Conservation (phyloP, 1,284 basidiomycete genomes). For the Laetiporus sulphureus region DNA sequence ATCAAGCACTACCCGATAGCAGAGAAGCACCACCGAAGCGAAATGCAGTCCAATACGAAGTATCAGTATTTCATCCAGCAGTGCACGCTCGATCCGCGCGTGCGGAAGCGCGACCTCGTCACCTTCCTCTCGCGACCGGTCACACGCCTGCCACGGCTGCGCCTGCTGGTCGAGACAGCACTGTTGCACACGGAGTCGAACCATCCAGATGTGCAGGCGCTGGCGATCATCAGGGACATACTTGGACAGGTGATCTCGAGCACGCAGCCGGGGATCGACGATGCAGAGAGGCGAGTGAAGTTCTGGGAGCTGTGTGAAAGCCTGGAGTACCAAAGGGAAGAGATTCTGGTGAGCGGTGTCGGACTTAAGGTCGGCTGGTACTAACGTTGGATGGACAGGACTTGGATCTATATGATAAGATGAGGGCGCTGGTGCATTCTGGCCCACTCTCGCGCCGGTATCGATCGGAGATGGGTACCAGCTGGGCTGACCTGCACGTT, state of each 20-base stretch:
- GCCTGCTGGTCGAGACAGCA: slow-evolving; percentile 65
- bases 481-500: slow-evolving; percentile 62
- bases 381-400: no score
- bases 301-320: slow-evolving; percentile 74
- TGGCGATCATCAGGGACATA: slow-evolving; percentile 59
- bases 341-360: slow-evolving; percentile 57
- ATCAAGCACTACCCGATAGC: slow-evolving; percentile 82
- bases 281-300: slow-evolving; percentile 78
- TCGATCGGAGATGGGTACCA: slow-evolving; percentile 51
- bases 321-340: slow-evolving; percentile 64
- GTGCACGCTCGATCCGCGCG: slow-evolving; percentile 56
- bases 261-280: slow-evolving; percentile 78
- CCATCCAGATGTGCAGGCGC: slow-evolving; percentile 62
- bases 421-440: slow-evolving; percentile 60
- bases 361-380: no score
- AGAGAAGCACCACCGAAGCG: slow-evolving; percentile 69
- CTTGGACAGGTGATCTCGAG: slow-evolving; percentile 65
- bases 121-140: slow-evolving; percentile 80
- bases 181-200: slow-evolving; percentile 55
- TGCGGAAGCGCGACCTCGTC: slow-evolving; percentile 71
- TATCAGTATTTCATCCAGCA: slow-evolving; percentile 65
- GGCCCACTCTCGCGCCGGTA: slow-evolving; percentile 49
- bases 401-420: slow-evolving; percentile 70
- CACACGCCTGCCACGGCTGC: slow-evolving; percentile 72
- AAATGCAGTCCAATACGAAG: slow-evolving; percentile 54